A percentile compares a stretch with the other conserved stretches of the same genome.
phyloP scores from a whole-genome alignment of 2,329 filamentous ascomycete species.

The Aspergillus sp. region DNA sequence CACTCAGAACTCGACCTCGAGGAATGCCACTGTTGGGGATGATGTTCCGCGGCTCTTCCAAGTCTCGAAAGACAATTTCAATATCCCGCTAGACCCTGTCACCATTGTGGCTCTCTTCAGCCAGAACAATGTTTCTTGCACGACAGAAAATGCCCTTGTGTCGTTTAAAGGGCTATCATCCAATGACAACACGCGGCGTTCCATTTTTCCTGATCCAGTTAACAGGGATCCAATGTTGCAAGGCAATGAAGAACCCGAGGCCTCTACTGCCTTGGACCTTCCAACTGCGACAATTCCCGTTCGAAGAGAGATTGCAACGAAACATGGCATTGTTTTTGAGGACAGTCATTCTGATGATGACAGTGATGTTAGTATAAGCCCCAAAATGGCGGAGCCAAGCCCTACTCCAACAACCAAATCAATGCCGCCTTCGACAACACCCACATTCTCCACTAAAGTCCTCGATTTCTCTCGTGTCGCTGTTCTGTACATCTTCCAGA shows the following conservation, averaged over 20 bases:
- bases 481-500: conserved; percentile 44
- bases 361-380: conserved; percentile 5
- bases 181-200: conserved; percentile 28
- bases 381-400: conserved; percentile 24
- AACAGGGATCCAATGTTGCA: neutral
- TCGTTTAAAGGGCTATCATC: conserved; percentile 66
- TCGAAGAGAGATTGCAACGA: conserved; percentile 29
- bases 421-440: conserved; percentile 17
- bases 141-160: conserved; percentile 81
- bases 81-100: conserved; percentile 69
- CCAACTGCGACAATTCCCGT: conserved; percentile 21
- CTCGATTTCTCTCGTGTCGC: conserved; percentile 38
- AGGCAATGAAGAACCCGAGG: conserved; percentile 8
- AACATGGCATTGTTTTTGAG: conserved; percentile 41
- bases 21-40: conserved; percentile 77
- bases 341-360: conserved; percentile 9
- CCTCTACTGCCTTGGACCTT: conserved; percentile 7
- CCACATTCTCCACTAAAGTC: conserved; percentile 21
- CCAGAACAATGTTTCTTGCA: conserved; percentile 72
- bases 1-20: conserved; percentile 38
- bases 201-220: conserved; percentile 6
- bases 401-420: conserved; percentile 23
- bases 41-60: conserved; percentile 74
- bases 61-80: conserved; percentile 66
- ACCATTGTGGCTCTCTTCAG: conserved; percentile 76